phyloP scores from a whole-genome alignment of 2,329 filamentous ascomycete species.

The Cercospora janseana region DNA sequence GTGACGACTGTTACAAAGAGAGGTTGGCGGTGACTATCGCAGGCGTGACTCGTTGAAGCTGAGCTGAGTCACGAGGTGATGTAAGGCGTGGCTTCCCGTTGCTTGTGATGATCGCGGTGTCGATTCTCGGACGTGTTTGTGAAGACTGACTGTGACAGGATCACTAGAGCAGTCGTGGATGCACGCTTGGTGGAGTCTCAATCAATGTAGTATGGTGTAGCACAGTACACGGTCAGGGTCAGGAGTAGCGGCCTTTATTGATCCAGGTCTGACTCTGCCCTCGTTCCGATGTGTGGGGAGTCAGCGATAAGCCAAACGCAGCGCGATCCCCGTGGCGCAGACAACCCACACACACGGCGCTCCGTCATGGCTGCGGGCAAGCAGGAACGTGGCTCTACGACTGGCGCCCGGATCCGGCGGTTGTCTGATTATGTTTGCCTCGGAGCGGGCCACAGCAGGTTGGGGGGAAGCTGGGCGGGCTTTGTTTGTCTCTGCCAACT shows the following conservation, averaged over 20 bases:
- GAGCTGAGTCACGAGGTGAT: slow-evolving; percentile 17
- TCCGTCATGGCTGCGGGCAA: slow-evolving; percentile 14
- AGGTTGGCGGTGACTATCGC: slow-evolving; percentile 19
- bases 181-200: slow-evolving; percentile 6
- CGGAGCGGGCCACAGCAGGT: slow-evolving; percentile 9
- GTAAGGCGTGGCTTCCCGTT: slow-evolving; percentile 13
- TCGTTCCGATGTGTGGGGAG: slow-evolving; percentile 19
- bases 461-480: slow-evolving; percentile 9
- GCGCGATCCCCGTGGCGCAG: slow-evolving; percentile 11
- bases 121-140: slow-evolving; percentile 6
- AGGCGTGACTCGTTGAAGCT: slow-evolving; percentile 16
- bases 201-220: slow-evolving; percentile 17
- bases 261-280: slow-evolving; percentile 17
- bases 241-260: slow-evolving; percentile 18
- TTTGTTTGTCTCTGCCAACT: slow-evolving; percentile 8
- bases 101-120: slow-evolving; percentile 9
- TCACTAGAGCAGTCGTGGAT: not conserved
- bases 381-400: slow-evolving; percentile 21
- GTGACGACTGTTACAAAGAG: slow-evolving; percentile 22
- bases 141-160: slow-evolving; percentile 4
- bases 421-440: slow-evolving; percentile 9
- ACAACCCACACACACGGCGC: slow-evolving; percentile 13
- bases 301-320: slow-evolving; percentile 16
- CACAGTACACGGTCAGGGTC: slow-evolving; percentile 26
- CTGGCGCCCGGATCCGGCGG: slow-evolving; percentile 16